These are phyloP conservation scores for Aspergillus saccharolyticus DNA, from an alignment of 495 filamentous ascomycete genomes.

Conservation along the genomic window DNA sequence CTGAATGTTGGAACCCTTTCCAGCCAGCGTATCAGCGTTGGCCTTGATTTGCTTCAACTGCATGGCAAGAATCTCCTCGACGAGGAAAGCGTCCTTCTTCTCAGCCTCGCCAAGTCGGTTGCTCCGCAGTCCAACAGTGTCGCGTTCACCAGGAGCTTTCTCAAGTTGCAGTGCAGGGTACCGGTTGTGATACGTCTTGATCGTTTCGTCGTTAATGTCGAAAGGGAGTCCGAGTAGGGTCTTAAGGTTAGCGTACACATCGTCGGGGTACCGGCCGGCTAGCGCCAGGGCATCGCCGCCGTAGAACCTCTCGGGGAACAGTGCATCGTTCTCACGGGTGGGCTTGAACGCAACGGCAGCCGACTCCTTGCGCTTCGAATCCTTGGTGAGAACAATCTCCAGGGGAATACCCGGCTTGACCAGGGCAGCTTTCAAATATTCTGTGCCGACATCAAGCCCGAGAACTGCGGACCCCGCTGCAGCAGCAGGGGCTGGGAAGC, in stretches of 20 bases:
- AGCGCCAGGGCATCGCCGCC: constrained; percentile 88
- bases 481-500: constrained; percentile 55
- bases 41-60: constrained; percentile 81
- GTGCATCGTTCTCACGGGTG: constrained; percentile 48
- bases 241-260: constrained; percentile 93
- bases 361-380: constrained; percentile 92
- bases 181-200: constrained; percentile 61
- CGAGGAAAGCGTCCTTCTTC: constrained; percentile 65
- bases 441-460: constrained; percentile 90
- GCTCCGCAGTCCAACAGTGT: constrained; percentile 73
- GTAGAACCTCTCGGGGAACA: constrained; percentile 84
- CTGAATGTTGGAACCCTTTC: constrained; percentile 65
- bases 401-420: constrained; percentile 98
- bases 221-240: constrained; percentile 68
- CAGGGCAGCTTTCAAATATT: constrained; percentile 93
- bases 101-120: constrained; percentile 58
- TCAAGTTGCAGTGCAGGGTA: constrained; percentile 60
- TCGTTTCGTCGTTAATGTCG: constrained; percentile 49
- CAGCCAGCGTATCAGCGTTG: constrained; percentile 82
- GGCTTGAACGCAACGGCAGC: constrained; percentile 95
- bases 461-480: constrained; percentile 69
- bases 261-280: constrained; percentile 79
- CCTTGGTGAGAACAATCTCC: constrained; percentile 97
- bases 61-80: constrained; percentile 97
- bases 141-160: constrained; percentile 47